These are phyloP conservation scores for Alternaria triticimaculans DNA, from an alignment of 2,329 filamentous ascomycete genomes.

Conservation along the genomic window DNA sequence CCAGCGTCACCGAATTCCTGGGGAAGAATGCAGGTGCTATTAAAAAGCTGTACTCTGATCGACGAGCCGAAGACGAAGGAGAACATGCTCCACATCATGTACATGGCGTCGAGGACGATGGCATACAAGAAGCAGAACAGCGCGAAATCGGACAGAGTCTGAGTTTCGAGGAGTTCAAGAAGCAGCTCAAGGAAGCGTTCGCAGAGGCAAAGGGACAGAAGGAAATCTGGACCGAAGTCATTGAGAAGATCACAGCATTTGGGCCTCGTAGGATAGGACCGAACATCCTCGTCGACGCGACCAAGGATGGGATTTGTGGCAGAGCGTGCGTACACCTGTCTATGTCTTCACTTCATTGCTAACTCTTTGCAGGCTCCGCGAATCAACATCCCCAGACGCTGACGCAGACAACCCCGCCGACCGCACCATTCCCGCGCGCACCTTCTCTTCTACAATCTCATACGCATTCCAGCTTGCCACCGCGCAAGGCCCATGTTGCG, in stretches of 20 bases:
- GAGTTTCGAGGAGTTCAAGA: conserved; percentile 77
- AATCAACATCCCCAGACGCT: conserved; percentile 47
- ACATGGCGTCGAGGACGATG: conserved; percentile 58
- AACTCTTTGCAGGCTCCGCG: conserved; percentile 33
- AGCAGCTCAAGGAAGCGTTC: conserved; percentile 72
- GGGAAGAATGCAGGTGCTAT: conserved; percentile 80
- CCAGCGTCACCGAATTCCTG: conserved; percentile 82
- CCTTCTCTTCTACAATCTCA: conserved; percentile 87
- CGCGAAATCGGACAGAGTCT: conserved; percentile 66
- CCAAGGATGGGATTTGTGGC: conserved; percentile 72
- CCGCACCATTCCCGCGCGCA: conserved; percentile 60
- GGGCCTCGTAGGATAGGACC: conserved; percentile 84
- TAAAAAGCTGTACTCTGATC: conserved; percentile 78
- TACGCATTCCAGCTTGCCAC: conserved; percentile 95
- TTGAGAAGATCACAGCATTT: conserved; percentile 87
- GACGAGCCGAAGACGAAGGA: conserved; percentile 58
- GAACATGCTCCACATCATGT: conserved; percentile 49
- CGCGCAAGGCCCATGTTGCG: conserved; percentile 85
- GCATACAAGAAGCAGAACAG: conserved; percentile 59
- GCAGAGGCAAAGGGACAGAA: conserved; percentile 74
- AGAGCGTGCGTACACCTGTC: conserved; percentile 65
- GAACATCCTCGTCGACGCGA: conserved; percentile 87
- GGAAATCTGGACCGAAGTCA: conserved; percentile 77
- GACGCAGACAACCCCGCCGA: conserved; percentile 20
- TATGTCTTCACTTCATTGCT: neutral